Base-by-base conservation (phyloP, 129 eudicot species). In the Tagetes erecta region DNA sequence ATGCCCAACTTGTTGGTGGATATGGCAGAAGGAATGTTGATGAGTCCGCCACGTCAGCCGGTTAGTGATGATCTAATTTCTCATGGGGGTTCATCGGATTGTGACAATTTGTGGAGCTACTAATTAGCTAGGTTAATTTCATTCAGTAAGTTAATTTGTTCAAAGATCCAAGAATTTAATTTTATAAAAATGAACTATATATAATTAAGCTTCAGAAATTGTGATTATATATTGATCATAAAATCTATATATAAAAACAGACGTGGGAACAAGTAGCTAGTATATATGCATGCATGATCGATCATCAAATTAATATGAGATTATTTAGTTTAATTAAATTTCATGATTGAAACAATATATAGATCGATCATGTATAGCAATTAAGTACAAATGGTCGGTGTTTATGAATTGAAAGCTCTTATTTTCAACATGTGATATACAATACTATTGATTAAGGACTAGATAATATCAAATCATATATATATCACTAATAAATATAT, bases 11-110 rank as follows among this genome's bases (percentile, higher is more conserved):
- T 85, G 75, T 59, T 82, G 68, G 81, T n/a, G 73, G 84, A 73
- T 69, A 85, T 85, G 89, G 89, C 89, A 0, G 84, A 82, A 73
- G 89, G 89, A 62, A 79, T 85, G 89, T 84, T 85, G 57, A 72
- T 85, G 79, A 83, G 84, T 63, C 89, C 89, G 10, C 89, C 89
- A 8, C 80, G 78, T 40, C 67, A 49, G 45, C 74, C 53, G 5
- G 55, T 36, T 33, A 27, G 74, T 12, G 85, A 76, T 45, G 55
- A 80, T 52, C 30, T 35, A 20, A 20, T 20, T 34, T 47, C 84
- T 20, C 83, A 13, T 10, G 83, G 55, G 65, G 86, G 68, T 63
- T 68, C 84, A 37, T 79, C 79, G 0, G 79, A 71, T 50, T 82
- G 79, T 69, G 89, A 79, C 65, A 68, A 49, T 47, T 71, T 85